These are phyloP conservation scores for Erigeron canadensis DNA, from an alignment of 129 eudicot species.

Conservation along the genomic window DNA sequence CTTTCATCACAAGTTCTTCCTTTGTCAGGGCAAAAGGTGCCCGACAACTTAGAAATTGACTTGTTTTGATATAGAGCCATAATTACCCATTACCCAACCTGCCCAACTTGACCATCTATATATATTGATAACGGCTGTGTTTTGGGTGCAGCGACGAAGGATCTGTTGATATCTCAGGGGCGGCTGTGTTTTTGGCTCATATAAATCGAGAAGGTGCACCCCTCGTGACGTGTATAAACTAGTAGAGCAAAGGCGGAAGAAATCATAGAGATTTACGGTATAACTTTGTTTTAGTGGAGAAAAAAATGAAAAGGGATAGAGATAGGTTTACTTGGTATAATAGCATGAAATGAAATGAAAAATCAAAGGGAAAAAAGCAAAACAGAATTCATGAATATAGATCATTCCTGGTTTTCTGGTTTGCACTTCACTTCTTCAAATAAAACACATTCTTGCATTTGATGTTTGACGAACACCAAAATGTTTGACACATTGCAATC, in stretches of 20 bases:
- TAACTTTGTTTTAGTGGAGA: constrained; percentile 8
- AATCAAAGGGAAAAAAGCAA: constrained; percentile 21
- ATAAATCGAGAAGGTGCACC: constrained; percentile 6
- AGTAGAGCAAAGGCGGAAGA: constrained; percentile 22
- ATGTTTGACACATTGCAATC: background rate
- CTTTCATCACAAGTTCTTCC: background rate
- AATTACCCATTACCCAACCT: background rate
- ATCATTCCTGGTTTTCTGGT: constrained; percentile 19
- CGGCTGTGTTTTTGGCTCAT: constrained; percentile 10
- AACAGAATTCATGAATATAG: constrained; percentile 12
- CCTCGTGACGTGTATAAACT: constrained; percentile 14
- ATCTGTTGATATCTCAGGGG: constrained; percentile 27
- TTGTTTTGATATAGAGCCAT: background rate
- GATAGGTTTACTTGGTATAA: constrained; percentile 27
- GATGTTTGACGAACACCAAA: background rate
- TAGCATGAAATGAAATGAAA: background rate
- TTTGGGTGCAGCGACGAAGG: constrained; percentile 53
- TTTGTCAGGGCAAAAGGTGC: background rate
- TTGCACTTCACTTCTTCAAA: constrained; percentile 15
- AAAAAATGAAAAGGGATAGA: constrained; percentile 12
- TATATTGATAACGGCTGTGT: background rate
- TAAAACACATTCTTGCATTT: background rate
- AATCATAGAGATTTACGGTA: constrained; percentile 9
- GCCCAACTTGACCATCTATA: background rate
- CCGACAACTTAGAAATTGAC: background rate